Evolutionary conservation across 129 eudicot genomes (phyloP), one percentile per base, ranked within the genome.

Genomic region (Smallanthus sonchifolius): DNA sequence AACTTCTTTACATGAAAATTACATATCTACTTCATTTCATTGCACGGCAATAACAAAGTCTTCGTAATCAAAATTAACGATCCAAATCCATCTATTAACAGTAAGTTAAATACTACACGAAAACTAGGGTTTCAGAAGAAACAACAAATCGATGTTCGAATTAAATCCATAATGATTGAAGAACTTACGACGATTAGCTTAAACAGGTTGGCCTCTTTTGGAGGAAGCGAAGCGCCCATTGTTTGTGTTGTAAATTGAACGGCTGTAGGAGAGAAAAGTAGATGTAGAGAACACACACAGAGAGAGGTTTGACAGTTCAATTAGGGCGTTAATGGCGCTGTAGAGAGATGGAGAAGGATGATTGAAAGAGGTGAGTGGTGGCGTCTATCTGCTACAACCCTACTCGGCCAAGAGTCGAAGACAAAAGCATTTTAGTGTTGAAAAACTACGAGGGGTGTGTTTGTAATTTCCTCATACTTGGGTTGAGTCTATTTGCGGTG

Each of bases 161-260:
- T 40, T 65, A 62, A 86, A 67, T 73, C 77, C 38, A 15, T 54
- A 40, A 19, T 16, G 57, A 72, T 10, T 39, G 55, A 74, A 52
- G 30, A 68, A 72, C 95, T 79, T 84, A 93, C 98, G 80, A 93
- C 98, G 82, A 93, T 93, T 85, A 90, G 92, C 70, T 93, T 93
- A 84, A 93, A 93, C 80, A 93, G 96, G 82, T 93, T 93, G 68
- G 98, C 96, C 85, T 93, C 98, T 84, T 90, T 93, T 8, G 98
- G 89, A 78, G 98, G 98, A 64, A 93, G 96, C 74, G 98, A 79
- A 57, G 86, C 95, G 72, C 98, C 98, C 98, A 93, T 93, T 79
- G 81, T 77, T 75, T 39, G 62, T 64, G 28, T 48, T 74, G 81
- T 70, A 42, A 63, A 75, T 51, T 55, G 20, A 70, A 67, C 38